phyloP scores from a whole-genome alignment of 768 basidiomycete genomes.

The Suillus plorans region DNA sequence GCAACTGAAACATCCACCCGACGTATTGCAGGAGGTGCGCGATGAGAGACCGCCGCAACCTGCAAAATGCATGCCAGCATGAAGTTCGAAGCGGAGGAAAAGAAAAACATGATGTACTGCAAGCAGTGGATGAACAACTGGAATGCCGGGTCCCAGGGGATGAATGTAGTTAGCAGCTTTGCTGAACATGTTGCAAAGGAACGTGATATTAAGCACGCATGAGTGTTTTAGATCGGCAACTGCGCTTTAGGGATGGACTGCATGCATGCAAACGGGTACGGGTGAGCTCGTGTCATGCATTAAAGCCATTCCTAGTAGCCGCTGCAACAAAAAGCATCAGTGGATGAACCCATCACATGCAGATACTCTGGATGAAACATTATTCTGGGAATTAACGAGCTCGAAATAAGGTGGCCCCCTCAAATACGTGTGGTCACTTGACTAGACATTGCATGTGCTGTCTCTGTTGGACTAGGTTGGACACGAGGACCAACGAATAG shows the following conservation, averaged over 20 bases:
- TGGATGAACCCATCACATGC: not conserved
- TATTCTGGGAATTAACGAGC: not conserved
- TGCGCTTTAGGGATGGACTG: not conserved
- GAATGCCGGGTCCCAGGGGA: not conserved
- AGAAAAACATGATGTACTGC: not conserved
- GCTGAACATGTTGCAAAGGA: not conserved
- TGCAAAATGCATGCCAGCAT: not conserved
- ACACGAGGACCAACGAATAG: not conserved
- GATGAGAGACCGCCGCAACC: slow-evolving; percentile 8
- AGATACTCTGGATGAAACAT: not conserved
- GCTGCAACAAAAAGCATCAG: not conserved
- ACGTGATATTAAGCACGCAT: not conserved
- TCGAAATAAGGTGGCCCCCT: not conserved
- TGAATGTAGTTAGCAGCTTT: not conserved
- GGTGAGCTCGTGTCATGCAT: not conserved
- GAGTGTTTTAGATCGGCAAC: not conserved
- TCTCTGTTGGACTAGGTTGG: not conserved
- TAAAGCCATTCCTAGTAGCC: not conserved
- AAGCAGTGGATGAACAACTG: not conserved
- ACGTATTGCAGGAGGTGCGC: not conserved
- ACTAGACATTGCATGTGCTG: not conserved
- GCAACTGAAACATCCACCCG: slow-evolving; percentile 15
- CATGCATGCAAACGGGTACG: not conserved
- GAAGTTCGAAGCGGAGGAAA: not conserved
- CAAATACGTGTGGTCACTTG: not conserved